Evolutionary conservation across 73 alveolate species (phyloP).

Genomic region (Paramecium sonneborni): DNA sequence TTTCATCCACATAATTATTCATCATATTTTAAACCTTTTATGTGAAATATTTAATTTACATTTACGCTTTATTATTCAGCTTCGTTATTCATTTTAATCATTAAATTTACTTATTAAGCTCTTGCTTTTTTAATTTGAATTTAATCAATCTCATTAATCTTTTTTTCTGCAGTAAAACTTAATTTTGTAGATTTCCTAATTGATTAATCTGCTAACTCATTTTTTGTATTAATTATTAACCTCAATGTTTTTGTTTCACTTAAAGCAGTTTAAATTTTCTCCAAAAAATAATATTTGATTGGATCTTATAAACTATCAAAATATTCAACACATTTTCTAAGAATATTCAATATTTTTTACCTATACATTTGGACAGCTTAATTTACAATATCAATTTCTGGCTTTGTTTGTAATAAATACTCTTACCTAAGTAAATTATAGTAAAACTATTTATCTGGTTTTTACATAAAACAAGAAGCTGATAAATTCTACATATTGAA

Average conservation of each 20-base stretch:
- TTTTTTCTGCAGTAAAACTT: neutral
- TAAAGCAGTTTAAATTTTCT: slow-evolving; percentile 22
- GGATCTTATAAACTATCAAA: slow-evolving; percentile 23
- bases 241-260: neutral
- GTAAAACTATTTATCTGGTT: neutral
- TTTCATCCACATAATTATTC: neutral
- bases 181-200: neutral
- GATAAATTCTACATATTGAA: neutral
- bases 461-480: slow-evolving; percentile 17
- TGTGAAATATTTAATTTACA: neutral
- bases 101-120: neutral
- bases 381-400: neutral
- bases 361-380: slow-evolving; percentile 15
- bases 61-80: neutral
- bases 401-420: neutral
- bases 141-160: neutral
- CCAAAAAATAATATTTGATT: slow-evolving; percentile 21
- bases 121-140: neutral
- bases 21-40: neutral
- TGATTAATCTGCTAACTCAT: neutral
- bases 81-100: slow-evolving; percentile 14
- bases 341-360: neutral
- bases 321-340: slow-evolving; percentile 30
- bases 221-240: neutral
- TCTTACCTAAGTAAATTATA: neutral